Conservation (phyloP, 306 rosid species). For the Cucumis hystrix region DNA sequence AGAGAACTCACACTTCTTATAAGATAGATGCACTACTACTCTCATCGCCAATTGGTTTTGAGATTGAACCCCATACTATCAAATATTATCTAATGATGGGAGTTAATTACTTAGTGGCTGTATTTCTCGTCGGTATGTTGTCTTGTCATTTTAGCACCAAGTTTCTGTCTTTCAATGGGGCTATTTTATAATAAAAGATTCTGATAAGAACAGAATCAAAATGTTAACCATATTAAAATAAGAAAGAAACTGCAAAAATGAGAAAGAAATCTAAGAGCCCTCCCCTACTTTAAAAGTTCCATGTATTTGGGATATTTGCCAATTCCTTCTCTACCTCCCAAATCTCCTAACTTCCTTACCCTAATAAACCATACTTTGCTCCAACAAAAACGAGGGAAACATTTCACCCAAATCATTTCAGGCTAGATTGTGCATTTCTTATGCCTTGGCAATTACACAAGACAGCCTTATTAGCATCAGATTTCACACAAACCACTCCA, state of each 20-base stretch:
- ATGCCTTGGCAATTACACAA: not conserved
- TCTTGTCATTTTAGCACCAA: not conserved
- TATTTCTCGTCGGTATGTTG: not conserved
- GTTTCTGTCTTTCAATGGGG: not conserved
- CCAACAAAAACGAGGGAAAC: not conserved
- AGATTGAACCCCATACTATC: too few relatives aligned
- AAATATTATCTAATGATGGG: too few relatives aligned
- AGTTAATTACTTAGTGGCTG: not conserved
- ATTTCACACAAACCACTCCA: not conserved
- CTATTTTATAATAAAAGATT: not conserved
- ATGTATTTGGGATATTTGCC: not conserved
- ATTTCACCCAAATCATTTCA: not conserved
- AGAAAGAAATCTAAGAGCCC: not conserved
- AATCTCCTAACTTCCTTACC: not conserved
- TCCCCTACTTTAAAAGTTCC: not conserved
- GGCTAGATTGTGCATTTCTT: not conserved
- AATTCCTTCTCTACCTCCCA: not conserved
- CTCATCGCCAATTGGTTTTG: too few relatives aligned
- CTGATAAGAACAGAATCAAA: not conserved
- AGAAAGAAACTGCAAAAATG: not conserved
- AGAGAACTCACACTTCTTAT: too few relatives aligned
- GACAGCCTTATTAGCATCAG: not conserved
- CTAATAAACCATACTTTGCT: not conserved
- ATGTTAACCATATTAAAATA: not conserved
- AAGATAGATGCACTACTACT: too few relatives aligned